Base-by-base conservation (phyloP, 2,329 filamentous ascomycete species). In the Cercospora sp. region DNA sequence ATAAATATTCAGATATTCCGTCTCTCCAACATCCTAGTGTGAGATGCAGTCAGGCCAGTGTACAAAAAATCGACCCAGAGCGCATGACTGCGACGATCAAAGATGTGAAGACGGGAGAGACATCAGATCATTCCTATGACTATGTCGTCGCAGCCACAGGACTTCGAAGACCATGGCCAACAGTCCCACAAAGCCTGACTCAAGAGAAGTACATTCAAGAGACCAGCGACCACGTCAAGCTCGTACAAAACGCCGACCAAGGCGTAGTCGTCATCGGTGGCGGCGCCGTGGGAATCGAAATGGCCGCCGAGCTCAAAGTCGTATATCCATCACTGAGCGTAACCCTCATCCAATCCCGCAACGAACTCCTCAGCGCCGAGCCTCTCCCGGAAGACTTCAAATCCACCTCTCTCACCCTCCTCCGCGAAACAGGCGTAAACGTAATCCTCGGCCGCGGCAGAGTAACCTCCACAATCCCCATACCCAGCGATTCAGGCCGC, bases 241-340 rank as follows among this genome's bases (percentile, higher is more conserved):
- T 53, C 20, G 78, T 81, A 12, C 83, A 89, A 1, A 77, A 81
- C 31, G 86, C 87, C 1, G 80, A 78, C 4, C 81, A 87, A 20
- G 87, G 86, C 0, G 86, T 93, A 1, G 86, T 91, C 0, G 84
- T 94, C 23, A 88, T 94, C n/a, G 91, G 91, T 18, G 91, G 91
- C 70, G 87, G 85, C 60, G 92, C 91, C 6, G 91, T 94, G 1
- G 92, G 92, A 8, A 89, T 94, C 64, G 91, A 94, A 77, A 93
- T 94, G 85, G 91, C 92, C 0, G 88, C 90, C 1, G 91, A 95
- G 80, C 82, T 94, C 64, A 94, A 93, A 79, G 78, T 86, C 57
- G 81, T 88, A 26, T 84, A 89, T 69, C 91, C 92, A 0, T 74
- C 85, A 10, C 81, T 87, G 64, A 85, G 85, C 48, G 89, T 94